A percentile compares a stretch with the other conserved stretches of the same genome.
phyloP scores from a whole-genome alignment of 2,329 filamentous ascomycete genomes.

The Zymoseptoria pseudotritici region DNA sequence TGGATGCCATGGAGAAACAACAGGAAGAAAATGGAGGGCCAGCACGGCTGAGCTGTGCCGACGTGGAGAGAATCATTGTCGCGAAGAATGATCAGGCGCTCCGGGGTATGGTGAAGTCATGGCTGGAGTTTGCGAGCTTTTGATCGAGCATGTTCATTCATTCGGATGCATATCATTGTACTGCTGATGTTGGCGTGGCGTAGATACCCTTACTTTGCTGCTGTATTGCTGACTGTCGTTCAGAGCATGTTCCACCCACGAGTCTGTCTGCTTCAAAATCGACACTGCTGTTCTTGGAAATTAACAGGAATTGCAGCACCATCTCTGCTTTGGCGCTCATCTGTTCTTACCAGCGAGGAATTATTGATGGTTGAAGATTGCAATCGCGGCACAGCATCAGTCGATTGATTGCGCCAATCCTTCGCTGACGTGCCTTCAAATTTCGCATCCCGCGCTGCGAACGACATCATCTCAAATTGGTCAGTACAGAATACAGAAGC shows the following conservation, averaged over 20 bases:
- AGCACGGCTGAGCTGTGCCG: constrained; percentile 66
- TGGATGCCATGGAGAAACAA: constrained; percentile 61
- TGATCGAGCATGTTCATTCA: constrained; percentile 29
- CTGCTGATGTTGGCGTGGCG: not conserved
- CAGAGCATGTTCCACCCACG: not conserved
- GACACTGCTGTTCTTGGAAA: no score
- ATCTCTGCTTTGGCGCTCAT: no score
- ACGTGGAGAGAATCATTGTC: constrained; percentile 68
- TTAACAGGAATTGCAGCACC: no score
- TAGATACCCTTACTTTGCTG: not conserved
- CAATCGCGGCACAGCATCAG: not conserved
- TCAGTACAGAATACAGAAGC: no score
- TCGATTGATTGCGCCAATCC: not conserved
- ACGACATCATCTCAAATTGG: no score
- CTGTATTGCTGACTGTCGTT: not conserved
- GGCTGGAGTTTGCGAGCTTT: constrained; percentile 72
- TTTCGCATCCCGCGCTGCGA: no score
- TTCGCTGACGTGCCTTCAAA: no score
- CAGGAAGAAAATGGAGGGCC: constrained; percentile 67
- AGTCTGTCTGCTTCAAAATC: no score
- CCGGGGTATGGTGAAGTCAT: constrained; percentile 75
- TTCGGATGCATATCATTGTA: not conserved
- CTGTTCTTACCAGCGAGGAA: not conserved
- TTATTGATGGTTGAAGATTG: not conserved
- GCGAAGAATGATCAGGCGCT: constrained; percentile 54